A percentile compares a stretch with the other conserved stretches of the same genome.
These are phyloP conservation scores for Kodamaea arcana DNA, from an alignment of 1,139 yeast species.

Conservation along the genomic window DNA sequence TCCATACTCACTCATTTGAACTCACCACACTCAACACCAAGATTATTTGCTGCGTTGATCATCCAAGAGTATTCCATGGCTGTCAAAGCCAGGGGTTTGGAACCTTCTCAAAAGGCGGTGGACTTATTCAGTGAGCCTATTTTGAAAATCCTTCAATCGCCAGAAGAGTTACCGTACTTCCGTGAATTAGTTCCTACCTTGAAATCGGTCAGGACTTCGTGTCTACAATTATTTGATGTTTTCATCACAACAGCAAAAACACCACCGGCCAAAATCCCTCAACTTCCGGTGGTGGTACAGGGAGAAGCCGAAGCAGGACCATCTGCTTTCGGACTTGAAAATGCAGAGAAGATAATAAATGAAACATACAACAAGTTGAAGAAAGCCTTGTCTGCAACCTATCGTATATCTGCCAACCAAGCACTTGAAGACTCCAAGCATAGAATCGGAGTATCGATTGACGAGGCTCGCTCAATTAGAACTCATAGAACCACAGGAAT, in stretches of 20 bases:
- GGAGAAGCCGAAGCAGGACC: conserved; percentile 96
- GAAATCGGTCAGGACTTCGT: conserved; percentile 81
- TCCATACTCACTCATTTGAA: conserved; percentile 39
- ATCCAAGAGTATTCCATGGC: conserved; percentile 67
- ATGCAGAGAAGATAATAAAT: conserved; percentile 66
- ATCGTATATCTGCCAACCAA: conserved; percentile 67
- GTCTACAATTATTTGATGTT: conserved; percentile 74
- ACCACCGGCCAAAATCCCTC: conserved; percentile 74
- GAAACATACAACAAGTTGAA: conserved; percentile 66
- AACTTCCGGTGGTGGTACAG: conserved; percentile 81
- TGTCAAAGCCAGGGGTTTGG: conserved; percentile 16
- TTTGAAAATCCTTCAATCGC: conserved; percentile 35
- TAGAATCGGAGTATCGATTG: conserved; percentile 61
- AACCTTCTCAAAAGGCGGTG: conserved; percentile 16
- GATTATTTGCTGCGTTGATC: conserved; percentile 64
- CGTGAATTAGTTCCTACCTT: conserved; percentile 86
- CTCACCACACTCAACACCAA: conserved; percentile 76
- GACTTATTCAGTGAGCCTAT: conserved; percentile 29
- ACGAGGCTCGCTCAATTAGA: conserved; percentile 59
- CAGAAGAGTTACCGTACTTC: conserved; percentile 51
- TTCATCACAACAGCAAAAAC: conserved; percentile 75
- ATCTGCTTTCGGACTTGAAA: conserved; percentile 78
- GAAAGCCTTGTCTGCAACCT: conserved; percentile 62
- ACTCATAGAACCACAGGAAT: conserved; percentile 58
- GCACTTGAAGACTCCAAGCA: conserved; percentile 77